phyloP scores from a whole-genome alignment of 768 basidiomycete genomes.

The Thelephora ganbajun region DNA sequence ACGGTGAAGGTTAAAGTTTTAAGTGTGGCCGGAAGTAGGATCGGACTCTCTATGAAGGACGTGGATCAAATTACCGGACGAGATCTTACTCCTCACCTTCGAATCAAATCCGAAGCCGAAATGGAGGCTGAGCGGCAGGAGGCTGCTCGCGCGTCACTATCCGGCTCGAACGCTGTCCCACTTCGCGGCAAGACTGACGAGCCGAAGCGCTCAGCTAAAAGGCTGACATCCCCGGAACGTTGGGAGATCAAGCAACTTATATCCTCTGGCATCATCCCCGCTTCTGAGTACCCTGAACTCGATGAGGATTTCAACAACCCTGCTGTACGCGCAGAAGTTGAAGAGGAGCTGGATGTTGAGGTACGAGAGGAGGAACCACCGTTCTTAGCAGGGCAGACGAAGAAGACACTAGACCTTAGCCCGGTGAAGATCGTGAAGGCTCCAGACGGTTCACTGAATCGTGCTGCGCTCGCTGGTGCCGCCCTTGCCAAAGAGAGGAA shows the following conservation, averaged over 20 bases:
- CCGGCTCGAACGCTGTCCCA: slow-evolving; percentile 83
- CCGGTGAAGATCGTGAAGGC: slow-evolving; percentile 98
- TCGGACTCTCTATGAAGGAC: slow-evolving; percentile 94
- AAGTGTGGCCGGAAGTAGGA: slow-evolving; percentile 70
- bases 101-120: slow-evolving; percentile 90
- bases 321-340: slow-evolving; percentile 70
- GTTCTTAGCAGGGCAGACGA: slow-evolving; percentile 93
- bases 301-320: slow-evolving; percentile 77
- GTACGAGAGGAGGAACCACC: slow-evolving; percentile 94
- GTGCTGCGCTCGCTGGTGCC: slow-evolving; percentile 89
- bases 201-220: slow-evolving; percentile 66
- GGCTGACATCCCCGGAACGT: slow-evolving; percentile 89
- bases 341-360: slow-evolving; percentile 96
- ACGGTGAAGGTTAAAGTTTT: slow-evolving; percentile 92
- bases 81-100: slow-evolving; percentile 88
- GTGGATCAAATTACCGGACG: slow-evolving; percentile 85
- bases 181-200: slow-evolving; percentile 37
- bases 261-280: slow-evolving; percentile 82
- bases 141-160: slow-evolving; percentile 41
- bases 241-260: slow-evolving; percentile 99
- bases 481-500: slow-evolving; percentile 90
- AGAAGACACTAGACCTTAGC: slow-evolving; percentile 86
- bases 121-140: slow-evolving; percentile 65
- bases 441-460: slow-evolving; percentile 91
- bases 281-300: slow-evolving; percentile 88